These are phyloP conservation scores for Eucalyptus regnans DNA, from an alignment of 345 rosid species.

Conservation along the genomic window DNA sequence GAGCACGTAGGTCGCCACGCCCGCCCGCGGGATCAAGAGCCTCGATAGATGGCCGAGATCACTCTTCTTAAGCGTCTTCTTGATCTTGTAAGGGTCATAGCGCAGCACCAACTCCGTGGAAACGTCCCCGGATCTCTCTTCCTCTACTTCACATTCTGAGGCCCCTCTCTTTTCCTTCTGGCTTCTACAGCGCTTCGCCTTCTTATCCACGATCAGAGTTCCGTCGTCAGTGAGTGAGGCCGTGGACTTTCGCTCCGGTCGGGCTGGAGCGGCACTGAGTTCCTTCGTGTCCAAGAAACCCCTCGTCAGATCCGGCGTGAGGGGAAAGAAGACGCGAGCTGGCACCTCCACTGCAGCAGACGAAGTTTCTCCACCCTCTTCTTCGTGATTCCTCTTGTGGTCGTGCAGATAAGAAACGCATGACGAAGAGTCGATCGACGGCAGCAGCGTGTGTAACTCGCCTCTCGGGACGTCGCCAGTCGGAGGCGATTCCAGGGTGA, in stretches of 20 bases:
- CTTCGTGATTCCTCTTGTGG: background rate
- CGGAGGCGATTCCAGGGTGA: background rate
- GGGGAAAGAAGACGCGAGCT: no score
- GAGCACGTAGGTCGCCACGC: background rate
- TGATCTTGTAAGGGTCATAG: background rate
- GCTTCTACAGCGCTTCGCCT: background rate
- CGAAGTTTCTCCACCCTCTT: no score
- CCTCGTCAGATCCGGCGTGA: no score
- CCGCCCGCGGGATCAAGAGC: background rate
- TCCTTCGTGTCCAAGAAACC: background rate
- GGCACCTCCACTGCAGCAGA: no score
- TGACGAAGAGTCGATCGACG: background rate
- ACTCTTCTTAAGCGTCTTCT: background rate
- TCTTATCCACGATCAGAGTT: background rate
- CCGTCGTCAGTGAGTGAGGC: background rate
- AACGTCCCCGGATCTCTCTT: background rate
- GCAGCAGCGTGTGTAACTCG: background rate
- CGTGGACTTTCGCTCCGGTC: background rate
- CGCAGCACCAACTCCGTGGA: background rate
- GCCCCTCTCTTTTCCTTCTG: background rate
- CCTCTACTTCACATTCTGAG: background rate
- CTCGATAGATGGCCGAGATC: background rate
- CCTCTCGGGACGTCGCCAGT: background rate
- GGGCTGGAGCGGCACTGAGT: background rate
- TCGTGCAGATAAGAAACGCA: background rate